Base-by-base conservation (phyloP, 2,329 filamentous ascomycete species). In the Albophoma yamanashiensis region DNA sequence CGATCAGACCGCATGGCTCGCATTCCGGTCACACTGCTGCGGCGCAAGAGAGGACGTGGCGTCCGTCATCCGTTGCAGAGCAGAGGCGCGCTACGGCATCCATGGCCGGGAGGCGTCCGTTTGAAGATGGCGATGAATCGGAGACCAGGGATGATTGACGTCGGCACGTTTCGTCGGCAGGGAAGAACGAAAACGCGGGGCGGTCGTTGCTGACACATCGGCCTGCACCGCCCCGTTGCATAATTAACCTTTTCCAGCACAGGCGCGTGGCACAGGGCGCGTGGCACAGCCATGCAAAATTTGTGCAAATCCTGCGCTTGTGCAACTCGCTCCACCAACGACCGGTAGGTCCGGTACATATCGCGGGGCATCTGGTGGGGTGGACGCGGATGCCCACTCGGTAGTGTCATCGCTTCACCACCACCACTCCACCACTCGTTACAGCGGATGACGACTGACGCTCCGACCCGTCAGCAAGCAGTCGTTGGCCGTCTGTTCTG, bases 1-100 rank as follows among this genome's bases (percentile, higher is more conserved):
- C 25, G 57, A 59, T 60, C 42, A 57, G 42, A 57, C 45, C 58
- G 58, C 60, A 34, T 60, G 50, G 34, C 53, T 22, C 27, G 20
- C 14, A 14, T 56, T 60, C 55, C 58, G 60, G 58, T 55, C 55
- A 22, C 43, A 61, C 20, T 5, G 14, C 39, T 36, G 12, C 31
- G 11, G 31, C 50, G 11, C 9, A 36, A 34, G n/a, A 7, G 9
- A 3, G 8, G 34, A 36, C 50, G 17, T 36, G 17, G 31, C 17
- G 50, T 34, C 31, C 31, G 31, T 20, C 17, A 22, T 53, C 7
- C 9, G 31, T 34, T 53, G 31, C 31, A 36, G 50, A 3, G 31
- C 50, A 20, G 12, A n/a, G 55, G 17, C 31, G 17, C 20, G 55
- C 27, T 6, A 4, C 36, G 20, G 34, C 2, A 2, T 34, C 17